Evolutionary conservation across 2,329 filamentous ascomycete genomes (phyloP), one percentile per base, ranked within the genome.

Genomic region (Amphichorda felina): DNA sequence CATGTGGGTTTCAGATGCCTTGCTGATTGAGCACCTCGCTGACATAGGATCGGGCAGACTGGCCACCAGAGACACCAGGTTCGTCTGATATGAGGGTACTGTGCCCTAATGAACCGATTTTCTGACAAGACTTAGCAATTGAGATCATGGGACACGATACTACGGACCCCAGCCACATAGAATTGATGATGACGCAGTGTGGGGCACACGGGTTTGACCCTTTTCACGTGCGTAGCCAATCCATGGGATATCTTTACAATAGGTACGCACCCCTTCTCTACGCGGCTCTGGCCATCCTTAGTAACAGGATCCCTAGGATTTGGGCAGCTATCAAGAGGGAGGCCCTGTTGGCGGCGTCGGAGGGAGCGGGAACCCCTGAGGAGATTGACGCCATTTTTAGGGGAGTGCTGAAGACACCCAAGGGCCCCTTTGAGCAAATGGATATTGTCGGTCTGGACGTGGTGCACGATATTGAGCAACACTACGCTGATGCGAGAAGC

Each of bases 221-320:
- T 1, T 54, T 51, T 19, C 47, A 53, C 14, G 51, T 54, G 0
- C 51, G 47, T 36, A 41, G 34, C 1, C 43, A 43, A 10, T 54
- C 51, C 0, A 54, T 54, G 49, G 51, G 51, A 2, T 54, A 53
- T 31, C 50, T 54, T 8, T 54, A 54, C 34, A 54, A 54, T 16
- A 41, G 51, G 51, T 47, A 38, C 16, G 26, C 30, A 30, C n/a
- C 10, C 18, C 28, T 22, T 5, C 2, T 8, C 4, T 4, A 18
- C 9, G 3, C 8, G 2, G 26, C 13, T 7, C 10, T 4, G 10
- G 14, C 6, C n/a, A n/a, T n/a, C n/a, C n/a, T n/a, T n/a, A n/a
- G n/a, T 22, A 18, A 16, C 9, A 29, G 22, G 10, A 14, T 18
- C 6, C 16, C 5, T 16, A 54, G 51, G 8, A 54, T 54, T 17